Conservation (phyloP, 2,329 filamentous ascomycete species). For the Verticillium alfalfae region DNA sequence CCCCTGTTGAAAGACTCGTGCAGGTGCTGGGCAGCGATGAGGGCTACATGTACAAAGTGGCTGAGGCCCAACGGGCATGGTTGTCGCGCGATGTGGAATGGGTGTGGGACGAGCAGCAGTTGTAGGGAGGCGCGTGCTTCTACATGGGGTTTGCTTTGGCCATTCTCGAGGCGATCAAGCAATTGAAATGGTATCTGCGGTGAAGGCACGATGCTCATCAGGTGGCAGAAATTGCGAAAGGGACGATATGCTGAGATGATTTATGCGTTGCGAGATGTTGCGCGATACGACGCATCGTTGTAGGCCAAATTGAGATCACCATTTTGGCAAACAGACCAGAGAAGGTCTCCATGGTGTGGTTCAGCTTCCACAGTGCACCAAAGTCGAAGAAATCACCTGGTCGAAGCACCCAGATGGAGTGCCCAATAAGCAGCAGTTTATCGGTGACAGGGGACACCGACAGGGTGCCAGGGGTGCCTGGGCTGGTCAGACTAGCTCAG, state of each 20-base stretch:
- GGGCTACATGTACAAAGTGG: neutral
- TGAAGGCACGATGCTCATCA: neutral
- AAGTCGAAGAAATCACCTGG: neutral
- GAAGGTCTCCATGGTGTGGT: neutral
- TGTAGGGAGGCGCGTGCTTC: neutral
- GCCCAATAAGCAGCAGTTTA: neutral
- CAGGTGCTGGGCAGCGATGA: neutral
- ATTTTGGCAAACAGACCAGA: neutral
- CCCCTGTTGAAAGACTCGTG: neutral
- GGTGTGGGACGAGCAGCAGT: neutral
- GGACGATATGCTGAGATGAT: neutral
- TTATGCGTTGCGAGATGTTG: neutral
- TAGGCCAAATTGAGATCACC: neutral
- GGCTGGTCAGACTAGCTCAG: neutral
- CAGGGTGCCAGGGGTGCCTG: neutral
- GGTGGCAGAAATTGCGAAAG: neutral
- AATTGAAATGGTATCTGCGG: neutral
- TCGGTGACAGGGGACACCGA: neutral
- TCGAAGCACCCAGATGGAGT: neutral
- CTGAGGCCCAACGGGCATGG: neutral
- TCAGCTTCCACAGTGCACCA: neutral
- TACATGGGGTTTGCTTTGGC: neutral
- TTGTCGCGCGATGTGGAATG: slow-evolving; percentile 1
- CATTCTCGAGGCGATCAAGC: neutral
- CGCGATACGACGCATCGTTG: neutral